A percentile compares a stretch with the other conserved stretches of the same genome.
phyloP scores from a whole-genome alignment of 495 filamentous ascomycete species.

The Aspergillus mulundensis region DNA sequence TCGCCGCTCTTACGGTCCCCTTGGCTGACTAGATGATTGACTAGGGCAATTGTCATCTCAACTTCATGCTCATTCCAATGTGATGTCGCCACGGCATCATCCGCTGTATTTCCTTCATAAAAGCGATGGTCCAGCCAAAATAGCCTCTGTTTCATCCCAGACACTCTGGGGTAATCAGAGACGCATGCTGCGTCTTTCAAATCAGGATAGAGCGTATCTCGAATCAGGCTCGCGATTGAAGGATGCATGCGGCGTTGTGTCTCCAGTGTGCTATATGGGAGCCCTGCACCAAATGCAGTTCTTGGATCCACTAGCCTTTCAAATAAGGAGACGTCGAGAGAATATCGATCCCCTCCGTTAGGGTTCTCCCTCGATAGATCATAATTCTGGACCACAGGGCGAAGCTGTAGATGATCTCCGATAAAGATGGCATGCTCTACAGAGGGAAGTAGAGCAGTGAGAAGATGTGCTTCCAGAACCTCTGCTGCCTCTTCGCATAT shows the following conservation, averaged over 20 bases:
- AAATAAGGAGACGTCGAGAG: too few species aligned
- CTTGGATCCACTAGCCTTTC: neutral
- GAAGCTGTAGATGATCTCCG: constrained; percentile 71
- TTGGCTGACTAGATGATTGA: constrained; percentile 68
- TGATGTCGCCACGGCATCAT: constrained; percentile 49
- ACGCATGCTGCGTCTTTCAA: constrained; percentile 56
- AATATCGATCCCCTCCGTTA: neutral
- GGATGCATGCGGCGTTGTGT: constrained; percentile 78
- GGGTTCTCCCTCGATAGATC: constrained; percentile 54
- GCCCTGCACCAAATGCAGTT: neutral
- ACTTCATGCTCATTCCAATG: constrained; percentile 67
- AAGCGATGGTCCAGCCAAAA: constrained; percentile 72
- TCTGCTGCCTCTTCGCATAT: constrained; percentile 77
- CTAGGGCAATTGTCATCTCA: constrained; percentile 59
- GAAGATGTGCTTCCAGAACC: constrained; percentile 66
- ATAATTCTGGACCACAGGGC: constrained; percentile 64
- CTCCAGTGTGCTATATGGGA: constrained; percentile 51
- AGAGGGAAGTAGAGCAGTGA: constrained; percentile 64
- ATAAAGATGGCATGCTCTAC: constrained; percentile 73
- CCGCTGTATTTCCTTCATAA: constrained; percentile 36
- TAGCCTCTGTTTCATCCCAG: constrained; percentile 59
- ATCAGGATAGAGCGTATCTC: constrained; percentile 18
- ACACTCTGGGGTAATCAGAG: neutral
- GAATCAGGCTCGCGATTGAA: constrained; percentile 25
- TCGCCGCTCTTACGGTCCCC: constrained; percentile 58